Conservation (phyloP, 805 yeast species). For the Nakazawaea holstii region DNA sequence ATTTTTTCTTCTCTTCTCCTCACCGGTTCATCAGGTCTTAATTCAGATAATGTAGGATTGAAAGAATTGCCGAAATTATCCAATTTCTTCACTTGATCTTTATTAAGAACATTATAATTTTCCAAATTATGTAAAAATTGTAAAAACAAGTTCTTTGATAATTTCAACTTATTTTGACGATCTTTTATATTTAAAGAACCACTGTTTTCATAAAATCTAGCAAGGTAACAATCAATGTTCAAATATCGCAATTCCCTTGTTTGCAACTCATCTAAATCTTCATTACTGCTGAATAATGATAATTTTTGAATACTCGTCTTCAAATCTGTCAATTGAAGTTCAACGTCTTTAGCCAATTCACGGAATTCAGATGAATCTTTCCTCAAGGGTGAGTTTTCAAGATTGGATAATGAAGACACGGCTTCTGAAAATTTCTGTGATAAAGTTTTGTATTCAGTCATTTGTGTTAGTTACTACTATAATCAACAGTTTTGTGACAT, state of each 20-base stretch:
- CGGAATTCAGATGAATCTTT: slow-evolving; percentile 28
- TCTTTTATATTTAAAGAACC: slow-evolving; percentile 19
- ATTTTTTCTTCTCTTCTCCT: slow-evolving; percentile 66
- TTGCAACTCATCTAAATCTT: slow-evolving; percentile 60
- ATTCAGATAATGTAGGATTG: slow-evolving; percentile 37
- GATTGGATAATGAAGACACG: not conserved
- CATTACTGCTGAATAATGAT: slow-evolving; percentile 68
- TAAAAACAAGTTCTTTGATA: slow-evolving; percentile 37
- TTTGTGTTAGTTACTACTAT: too few relatives aligned
- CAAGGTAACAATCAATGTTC: slow-evolving; percentile 56
- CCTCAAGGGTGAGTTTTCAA: slow-evolving; percentile 12
- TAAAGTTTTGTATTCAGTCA: slow-evolving; percentile 1
- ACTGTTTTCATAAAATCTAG: slow-evolving; percentile 26
- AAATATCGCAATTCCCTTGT: slow-evolving; percentile 60
- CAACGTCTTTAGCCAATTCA: slow-evolving; percentile 24
- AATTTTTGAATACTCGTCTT: slow-evolving; percentile 38
- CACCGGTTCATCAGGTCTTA: slow-evolving; percentile 31
- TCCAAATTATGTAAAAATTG: slow-evolving; percentile 40
- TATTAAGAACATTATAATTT: slow-evolving; percentile 38
- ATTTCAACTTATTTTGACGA: slow-evolving; percentile 29
- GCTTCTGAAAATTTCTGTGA: not conserved
- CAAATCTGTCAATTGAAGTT: slow-evolving; percentile 40
- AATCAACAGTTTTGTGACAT: not conserved
- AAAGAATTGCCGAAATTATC: slow-evolving; percentile 34
- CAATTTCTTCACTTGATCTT: slow-evolving; percentile 30